A percentile compares a stretch with the other conserved stretches of the same genome.
Evolutionary conservation across 2,329 filamentous ascomycete species (phyloP).

Genomic region (Botrytis elliptica): DNA sequence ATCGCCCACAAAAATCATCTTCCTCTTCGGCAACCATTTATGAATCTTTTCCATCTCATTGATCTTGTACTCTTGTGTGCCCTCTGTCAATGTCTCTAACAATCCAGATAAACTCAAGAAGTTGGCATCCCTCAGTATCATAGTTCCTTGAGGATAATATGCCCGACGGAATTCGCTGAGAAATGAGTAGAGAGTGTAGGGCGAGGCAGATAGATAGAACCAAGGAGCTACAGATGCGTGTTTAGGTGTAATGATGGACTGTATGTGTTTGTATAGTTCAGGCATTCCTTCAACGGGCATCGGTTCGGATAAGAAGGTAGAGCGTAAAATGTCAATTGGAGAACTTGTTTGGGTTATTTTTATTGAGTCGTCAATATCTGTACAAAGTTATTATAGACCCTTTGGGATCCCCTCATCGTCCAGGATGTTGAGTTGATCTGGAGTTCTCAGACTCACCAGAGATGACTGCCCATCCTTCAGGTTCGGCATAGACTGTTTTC

Average conservation of each 20-base stretch:
- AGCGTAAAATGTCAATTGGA: constrained; percentile 74
- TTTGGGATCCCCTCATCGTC: neutral
- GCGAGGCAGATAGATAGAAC: constrained; percentile 92
- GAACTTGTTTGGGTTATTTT: constrained; percentile 83
- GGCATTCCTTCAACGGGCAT: constrained; percentile 77
- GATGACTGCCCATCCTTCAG: constrained; percentile 80
- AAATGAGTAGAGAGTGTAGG: constrained; percentile 92
- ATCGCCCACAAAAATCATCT: constrained; percentile 84
- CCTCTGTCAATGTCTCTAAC: constrained; percentile 73
- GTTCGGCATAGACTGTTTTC: constrained; percentile 71
- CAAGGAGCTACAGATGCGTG: constrained; percentile 60
- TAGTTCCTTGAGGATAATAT: constrained; percentile 73
- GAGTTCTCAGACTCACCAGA: constrained; percentile 52
- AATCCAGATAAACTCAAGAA: constrained; percentile 84
- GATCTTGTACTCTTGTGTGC: constrained; percentile 84
- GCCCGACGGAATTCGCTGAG: constrained; percentile 69
- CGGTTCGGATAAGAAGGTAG: constrained; percentile 78
- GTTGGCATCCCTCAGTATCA: constrained; percentile 80
- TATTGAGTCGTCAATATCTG: constrained; percentile 93
- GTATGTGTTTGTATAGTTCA: constrained; percentile 70
- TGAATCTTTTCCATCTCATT: constrained; percentile 76
- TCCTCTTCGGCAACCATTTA: constrained; percentile 72
- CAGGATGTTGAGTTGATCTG: too few species aligned
- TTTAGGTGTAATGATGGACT: constrained; percentile 47
- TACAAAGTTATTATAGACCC: constrained; percentile 25